A percentile compares a stretch with the other conserved stretches of the same genome.
Conservation (phyloP, 2,329 filamentous ascomycete genomes). For the Arthrobotrys pseudoclavata region DNA sequence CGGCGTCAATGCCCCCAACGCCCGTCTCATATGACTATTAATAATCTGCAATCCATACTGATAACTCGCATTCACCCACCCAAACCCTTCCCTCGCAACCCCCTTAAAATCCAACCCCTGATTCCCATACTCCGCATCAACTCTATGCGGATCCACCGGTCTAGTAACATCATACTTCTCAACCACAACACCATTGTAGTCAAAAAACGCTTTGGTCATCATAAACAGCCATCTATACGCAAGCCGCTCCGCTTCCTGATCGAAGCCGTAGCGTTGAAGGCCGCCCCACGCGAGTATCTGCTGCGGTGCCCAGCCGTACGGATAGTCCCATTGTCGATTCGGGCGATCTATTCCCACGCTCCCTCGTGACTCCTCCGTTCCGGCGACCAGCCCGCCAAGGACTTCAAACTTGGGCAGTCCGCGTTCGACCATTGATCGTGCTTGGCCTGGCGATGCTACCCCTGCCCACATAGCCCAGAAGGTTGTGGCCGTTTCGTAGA, state of each 20-base stretch:
- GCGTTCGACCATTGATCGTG: slow-evolving; percentile 82
- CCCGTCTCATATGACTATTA: slow-evolving; percentile 88
- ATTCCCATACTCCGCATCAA: slow-evolving; percentile 97
- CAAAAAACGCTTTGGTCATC: slow-evolving; percentile 98
- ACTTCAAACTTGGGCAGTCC: slow-evolving; percentile 90
- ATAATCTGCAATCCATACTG: slow-evolving; percentile 91
- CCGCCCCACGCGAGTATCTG: slow-evolving; percentile 98
- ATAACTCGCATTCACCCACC: slow-evolving; percentile 99
- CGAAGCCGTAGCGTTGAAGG: slow-evolving; percentile 89
- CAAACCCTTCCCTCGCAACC: slow-evolving; percentile 95
- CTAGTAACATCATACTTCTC: slow-evolving; percentile 99
- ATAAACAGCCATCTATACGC: slow-evolving; percentile 98
- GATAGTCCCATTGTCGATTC: slow-evolving; percentile 98
- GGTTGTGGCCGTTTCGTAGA: slow-evolving; percentile 91
- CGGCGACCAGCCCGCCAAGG: slow-evolving; percentile 87
- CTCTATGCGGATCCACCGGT: slow-evolving; percentile 88
- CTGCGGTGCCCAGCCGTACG: slow-evolving; percentile 97
- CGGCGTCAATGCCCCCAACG: slow-evolving; percentile 86
- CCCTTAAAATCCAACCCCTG: slow-evolving; percentile 96
- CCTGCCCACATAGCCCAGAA: slow-evolving; percentile 99
- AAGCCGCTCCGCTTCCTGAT: slow-evolving; percentile 87
- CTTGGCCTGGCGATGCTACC: slow-evolving; percentile 85
- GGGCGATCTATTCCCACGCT: slow-evolving; percentile 82
- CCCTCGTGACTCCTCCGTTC: slow-evolving; percentile 89
- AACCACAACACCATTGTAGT: slow-evolving; percentile 97